A percentile compares a stretch with the other conserved stretches of the same genome.
These are phyloP conservation scores for Lactarius hengduanensis DNA, from an alignment of 768 basidiomycete genomes.

Conservation along the genomic window DNA sequence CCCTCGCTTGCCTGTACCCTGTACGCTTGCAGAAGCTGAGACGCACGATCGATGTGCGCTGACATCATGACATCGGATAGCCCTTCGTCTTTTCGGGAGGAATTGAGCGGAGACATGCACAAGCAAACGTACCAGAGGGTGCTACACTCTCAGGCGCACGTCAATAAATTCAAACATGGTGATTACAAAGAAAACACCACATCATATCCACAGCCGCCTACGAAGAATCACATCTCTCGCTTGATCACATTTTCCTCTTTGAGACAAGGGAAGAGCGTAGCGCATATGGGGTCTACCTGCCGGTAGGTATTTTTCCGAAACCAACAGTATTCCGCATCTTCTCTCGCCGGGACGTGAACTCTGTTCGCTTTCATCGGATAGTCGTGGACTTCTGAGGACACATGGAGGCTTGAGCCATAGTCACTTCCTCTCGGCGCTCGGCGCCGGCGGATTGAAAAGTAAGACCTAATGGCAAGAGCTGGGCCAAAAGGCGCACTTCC, in stretches of 20 bases:
- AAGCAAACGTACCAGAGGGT: background rate
- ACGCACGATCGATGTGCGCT: background rate
- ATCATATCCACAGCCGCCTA: background rate
- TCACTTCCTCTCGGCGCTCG: too few relatives aligned
- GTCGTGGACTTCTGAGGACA: background rate
- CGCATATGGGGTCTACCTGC: background rate
- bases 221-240: background rate
- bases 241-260: background rate
- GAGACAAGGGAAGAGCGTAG: background rate
- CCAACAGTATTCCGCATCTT: background rate
- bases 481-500: background rate
- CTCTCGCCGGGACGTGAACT: background rate
- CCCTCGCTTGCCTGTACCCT: background rate
- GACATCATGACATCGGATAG: background rate
- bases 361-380: background rate
- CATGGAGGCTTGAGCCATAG: background rate
- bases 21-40: background rate
- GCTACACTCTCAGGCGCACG: background rate
- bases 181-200: background rate
- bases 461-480: background rate
- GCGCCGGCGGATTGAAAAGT: background rate
- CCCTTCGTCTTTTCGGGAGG: background rate
- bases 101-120: background rate
- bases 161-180: background rate
- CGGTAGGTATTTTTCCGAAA: background rate